phyloP scores from a whole-genome alignment of 176 grass and related monocot species.

The Aegilops sharonensis region DNA sequence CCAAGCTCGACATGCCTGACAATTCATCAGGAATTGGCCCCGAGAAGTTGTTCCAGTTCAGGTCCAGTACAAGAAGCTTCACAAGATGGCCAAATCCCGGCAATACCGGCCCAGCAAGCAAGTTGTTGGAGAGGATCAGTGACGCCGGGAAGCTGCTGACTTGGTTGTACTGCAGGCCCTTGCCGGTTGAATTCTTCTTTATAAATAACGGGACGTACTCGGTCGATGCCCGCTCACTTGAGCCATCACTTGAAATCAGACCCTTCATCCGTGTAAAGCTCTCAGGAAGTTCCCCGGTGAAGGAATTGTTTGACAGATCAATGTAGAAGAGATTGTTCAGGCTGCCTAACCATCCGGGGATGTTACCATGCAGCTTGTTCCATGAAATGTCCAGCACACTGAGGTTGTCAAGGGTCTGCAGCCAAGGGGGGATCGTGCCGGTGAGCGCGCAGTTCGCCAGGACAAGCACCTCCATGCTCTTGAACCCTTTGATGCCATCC shows the following conservation, averaged over 20 bases:
- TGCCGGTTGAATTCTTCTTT: slow-evolving; percentile 65
- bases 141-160: slow-evolving; percentile 81
- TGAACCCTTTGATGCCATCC: slow-evolving; percentile 69
- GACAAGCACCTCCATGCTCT: slow-evolving; percentile 72
- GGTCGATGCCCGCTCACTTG: slow-evolving; percentile 22
- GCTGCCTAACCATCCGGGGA: slow-evolving; percentile 59
- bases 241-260: slow-evolving; percentile 37
- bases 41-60: slow-evolving; percentile 74
- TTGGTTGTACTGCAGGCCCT: slow-evolving; percentile 86
- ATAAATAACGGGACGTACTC: slow-evolving; percentile 65
- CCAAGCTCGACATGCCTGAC: slow-evolving; percentile 76
- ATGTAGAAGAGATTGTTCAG: slow-evolving; percentile 83
- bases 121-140: slow-evolving; percentile 61
- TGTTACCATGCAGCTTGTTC: slow-evolving; percentile 69
- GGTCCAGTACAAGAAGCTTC: slow-evolving; percentile 59
- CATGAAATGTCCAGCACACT: slow-evolving; percentile 90
- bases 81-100: slow-evolving; percentile 60
- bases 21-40: slow-evolving; percentile 69
- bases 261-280: slow-evolving; percentile 63
- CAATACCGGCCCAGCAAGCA: slow-evolving; percentile 50
- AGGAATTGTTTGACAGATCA: slow-evolving; percentile 84
- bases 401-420: slow-evolving; percentile 44
- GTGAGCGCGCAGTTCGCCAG: slow-evolving; percentile 78
- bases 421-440: slow-evolving; percentile 61
- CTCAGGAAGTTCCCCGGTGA: slow-evolving; percentile 64